Percentiles rank a stretch among this genome's conserved stretches.
phyloP scores from a whole-genome alignment of 306 rosid genomes.

The Datisca glomerata region DNA sequence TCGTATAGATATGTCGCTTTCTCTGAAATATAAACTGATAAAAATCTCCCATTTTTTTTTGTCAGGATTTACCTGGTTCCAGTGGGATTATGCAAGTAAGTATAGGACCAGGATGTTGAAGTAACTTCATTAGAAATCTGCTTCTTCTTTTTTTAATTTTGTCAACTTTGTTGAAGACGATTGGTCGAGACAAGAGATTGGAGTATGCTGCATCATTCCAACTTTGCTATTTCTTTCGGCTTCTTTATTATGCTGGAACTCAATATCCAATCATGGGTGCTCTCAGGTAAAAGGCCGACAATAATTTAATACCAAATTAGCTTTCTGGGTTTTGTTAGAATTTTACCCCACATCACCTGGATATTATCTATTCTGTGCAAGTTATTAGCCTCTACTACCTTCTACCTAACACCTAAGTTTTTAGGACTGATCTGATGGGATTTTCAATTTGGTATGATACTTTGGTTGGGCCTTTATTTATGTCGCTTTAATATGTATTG shows the following conservation, averaged over 20 bases:
- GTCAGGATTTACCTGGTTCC: slow-evolving; percentile 89
- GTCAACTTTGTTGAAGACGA: slow-evolving; percentile 40
- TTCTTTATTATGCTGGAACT: slow-evolving; percentile 89
- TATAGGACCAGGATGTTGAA: slow-evolving; percentile 18
- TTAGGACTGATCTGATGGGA: too few species aligned
- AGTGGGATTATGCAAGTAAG: slow-evolving; percentile 97
- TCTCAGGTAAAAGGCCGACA: slow-evolving; percentile 58
- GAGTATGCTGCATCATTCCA: slow-evolving; percentile 84
- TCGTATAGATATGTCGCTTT: too few species aligned
- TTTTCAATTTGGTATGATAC: too few species aligned
- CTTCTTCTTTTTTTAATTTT: slow-evolving; percentile 14
- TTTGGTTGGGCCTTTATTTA: too few species aligned
- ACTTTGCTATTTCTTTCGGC: slow-evolving; percentile 76
- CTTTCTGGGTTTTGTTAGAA: too few species aligned
- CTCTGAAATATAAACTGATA: neutral
- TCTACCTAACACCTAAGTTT: too few species aligned
- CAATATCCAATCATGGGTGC: slow-evolving; percentile 98
- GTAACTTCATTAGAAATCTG: slow-evolving; percentile 3
- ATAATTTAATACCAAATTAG: too few species aligned
- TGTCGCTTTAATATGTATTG: too few species aligned
- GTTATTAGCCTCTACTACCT: too few species aligned
- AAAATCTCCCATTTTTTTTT: neutral
- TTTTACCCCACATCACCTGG: too few species aligned
- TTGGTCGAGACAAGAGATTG: slow-evolving; percentile 84
- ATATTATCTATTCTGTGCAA: too few species aligned